Evolutionary conservation across 345 rosid species (phyloP).

Genomic region (Laguncularia racemosa): DNA sequence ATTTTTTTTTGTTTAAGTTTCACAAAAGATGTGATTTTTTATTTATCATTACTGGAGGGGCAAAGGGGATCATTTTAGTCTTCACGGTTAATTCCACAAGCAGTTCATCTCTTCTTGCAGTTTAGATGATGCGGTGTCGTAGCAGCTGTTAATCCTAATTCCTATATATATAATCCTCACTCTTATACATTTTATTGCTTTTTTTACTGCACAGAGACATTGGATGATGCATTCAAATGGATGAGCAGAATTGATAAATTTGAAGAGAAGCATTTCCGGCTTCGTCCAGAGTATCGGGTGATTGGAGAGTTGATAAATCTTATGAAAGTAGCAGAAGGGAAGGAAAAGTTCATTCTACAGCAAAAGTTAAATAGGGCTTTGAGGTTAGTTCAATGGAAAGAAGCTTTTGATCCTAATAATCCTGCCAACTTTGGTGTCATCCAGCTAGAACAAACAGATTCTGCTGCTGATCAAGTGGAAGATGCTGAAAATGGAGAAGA

Average conservation of each 20-base stretch:
- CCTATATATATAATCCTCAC: not conserved
- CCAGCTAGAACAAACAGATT: constrained; percentile 33
- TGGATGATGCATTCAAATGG: constrained; percentile 70
- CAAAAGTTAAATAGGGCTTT: constrained; percentile 83
- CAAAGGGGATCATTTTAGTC: too few species aligned
- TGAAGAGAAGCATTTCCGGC: constrained; percentile 72
- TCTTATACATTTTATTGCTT: not conserved
- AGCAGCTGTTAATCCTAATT: not conserved
- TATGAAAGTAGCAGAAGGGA: constrained; percentile 76
- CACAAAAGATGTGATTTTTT: too few species aligned
- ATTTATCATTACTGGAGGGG: too few species aligned
- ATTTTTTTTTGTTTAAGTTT: too few species aligned
- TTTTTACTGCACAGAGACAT: constrained; percentile 40
- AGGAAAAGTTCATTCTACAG: constrained; percentile 80
- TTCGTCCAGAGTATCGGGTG: constrained; percentile 72
- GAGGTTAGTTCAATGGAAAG: constrained; percentile 82
- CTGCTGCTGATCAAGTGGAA: constrained; percentile 22
- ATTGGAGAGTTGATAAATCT: constrained; percentile 87
- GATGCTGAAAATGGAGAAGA: constrained; percentile 32
- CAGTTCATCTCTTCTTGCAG: too few species aligned
- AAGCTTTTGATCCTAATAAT: constrained; percentile 80
- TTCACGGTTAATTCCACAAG: too few species aligned
- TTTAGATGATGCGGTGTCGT: not conserved
- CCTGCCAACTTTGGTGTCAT: constrained; percentile 73
- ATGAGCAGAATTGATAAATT: constrained; percentile 74